Evolutionary conservation across 1,139 yeast species (phyloP).

Genomic region (Candida gigantensis): DNA sequence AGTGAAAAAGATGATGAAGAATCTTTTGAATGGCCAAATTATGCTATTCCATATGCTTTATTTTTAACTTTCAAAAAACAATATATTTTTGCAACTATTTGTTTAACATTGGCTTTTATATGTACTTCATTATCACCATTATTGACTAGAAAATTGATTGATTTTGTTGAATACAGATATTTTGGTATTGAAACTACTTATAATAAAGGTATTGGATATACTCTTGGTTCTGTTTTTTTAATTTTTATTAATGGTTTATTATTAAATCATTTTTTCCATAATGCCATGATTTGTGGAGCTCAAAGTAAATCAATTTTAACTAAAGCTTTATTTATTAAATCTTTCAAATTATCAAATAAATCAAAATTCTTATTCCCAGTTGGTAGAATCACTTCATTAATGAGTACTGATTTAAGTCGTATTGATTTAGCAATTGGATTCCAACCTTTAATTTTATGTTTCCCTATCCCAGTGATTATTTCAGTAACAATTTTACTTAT

Average conservation of each 20-base stretch:
- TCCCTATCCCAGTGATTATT: conserved; percentile 47
- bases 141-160: conserved; percentile 39
- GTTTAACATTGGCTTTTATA: conserved; percentile 38
- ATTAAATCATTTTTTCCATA: conserved; percentile 46
- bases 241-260: conserved; percentile 44
- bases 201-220: conserved; percentile 43
- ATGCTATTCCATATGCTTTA: conserved; percentile 37
- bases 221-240: conserved; percentile 41
- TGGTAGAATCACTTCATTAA: conserved; percentile 44
- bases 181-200: conserved; percentile 36
- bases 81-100: conserved; percentile 35
- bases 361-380: conserved; percentile 38
- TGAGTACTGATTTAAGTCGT: conserved; percentile 48
- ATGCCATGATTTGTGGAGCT: conserved; percentile 52
- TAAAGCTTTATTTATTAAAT: conserved; percentile 39
- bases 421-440: conserved; percentile 50
- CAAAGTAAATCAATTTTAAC: conserved; percentile 44
- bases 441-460: conserved; percentile 46
- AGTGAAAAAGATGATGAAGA: too few relatives aligned
- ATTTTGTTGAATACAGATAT: conserved; percentile 40
- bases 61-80: conserved; percentile 40
- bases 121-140: conserved; percentile 46
- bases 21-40: conserved; percentile 40
- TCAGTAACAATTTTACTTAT: conserved; percentile 37
- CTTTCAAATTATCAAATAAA: conserved; percentile 38